Base-by-base conservation (phyloP, 2,329 filamentous ascomycete species). In the Beauveria pseudobassiana region DNA sequence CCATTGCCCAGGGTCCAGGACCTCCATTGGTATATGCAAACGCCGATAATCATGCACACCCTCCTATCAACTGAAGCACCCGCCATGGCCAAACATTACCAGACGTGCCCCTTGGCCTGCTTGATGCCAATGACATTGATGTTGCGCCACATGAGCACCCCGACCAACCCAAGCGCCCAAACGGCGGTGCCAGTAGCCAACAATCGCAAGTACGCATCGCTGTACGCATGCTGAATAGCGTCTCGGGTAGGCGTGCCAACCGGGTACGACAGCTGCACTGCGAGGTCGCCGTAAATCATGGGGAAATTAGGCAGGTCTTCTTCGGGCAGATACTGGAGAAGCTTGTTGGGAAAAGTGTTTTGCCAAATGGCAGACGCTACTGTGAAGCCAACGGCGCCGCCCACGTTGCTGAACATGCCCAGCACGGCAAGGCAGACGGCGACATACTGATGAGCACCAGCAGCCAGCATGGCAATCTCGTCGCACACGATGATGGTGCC, bases 151-250 rank as follows among this genome's bases (percentile, higher is more conserved):
- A 81, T 70, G 18, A 80, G 66, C 2, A 76, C 67, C 66, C 75
- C 80, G 3, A 77, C 63, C 22, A 75, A 67, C 0, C 67, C 64
- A 30, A 75, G 45, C 0, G 62, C 67, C 69, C 74, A 74, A 14
- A 75, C 66, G 0, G 69, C 71, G 0, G 70, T 72, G 5, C 72
- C 74, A 0, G 71, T 71, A n/a, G 70, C 69, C 34, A 82, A 69
- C 78, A 83, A 80, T n/a, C 74, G 69, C 42, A 74, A 74, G 71
- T 82, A 80, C 0, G 78, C 77, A 62, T 80, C 79, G 1, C 74
- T 78, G 63, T 88, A 88, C 0, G 85, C 80, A 8, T 75, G 69
- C 67, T 86, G 84, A 66, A 88, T 87, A 0, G 78, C 85, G 16
- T 75, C 60, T 1, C 83, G 70, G 12, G 73, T 74, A 0, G 74